phyloP scores from a whole-genome alignment of 805 yeast genomes.

The Tetrapisispora pingtungensis region DNA sequence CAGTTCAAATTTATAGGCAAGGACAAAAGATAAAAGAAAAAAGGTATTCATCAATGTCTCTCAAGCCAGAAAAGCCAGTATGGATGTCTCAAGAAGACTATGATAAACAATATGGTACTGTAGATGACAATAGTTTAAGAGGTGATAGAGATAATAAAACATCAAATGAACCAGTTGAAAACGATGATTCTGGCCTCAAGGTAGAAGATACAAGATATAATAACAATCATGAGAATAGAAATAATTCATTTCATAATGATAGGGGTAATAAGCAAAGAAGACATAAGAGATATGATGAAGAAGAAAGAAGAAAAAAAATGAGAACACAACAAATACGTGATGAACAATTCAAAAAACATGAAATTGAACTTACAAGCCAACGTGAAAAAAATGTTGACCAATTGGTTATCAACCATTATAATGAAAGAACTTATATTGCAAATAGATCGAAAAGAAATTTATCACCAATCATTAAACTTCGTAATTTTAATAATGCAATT shows the following conservation, averaged over 20 bases:
- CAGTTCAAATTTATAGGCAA: too few species aligned
- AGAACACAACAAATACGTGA: slow-evolving; percentile 26
- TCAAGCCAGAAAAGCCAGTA: slow-evolving; percentile 28
- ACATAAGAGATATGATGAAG: slow-evolving; percentile 25
- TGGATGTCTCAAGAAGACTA: slow-evolving; percentile 32
- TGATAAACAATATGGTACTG: slow-evolving; percentile 18
- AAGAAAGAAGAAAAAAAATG: slow-evolving; percentile 26
- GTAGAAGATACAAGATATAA: not conserved
- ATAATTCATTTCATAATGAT: not conserved
- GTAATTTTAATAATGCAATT: slow-evolving; percentile 86
- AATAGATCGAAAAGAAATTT: slow-evolving; percentile 51
- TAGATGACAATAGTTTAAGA: not conserved
- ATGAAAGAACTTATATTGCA: slow-evolving; percentile 66
- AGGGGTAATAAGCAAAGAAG: slow-evolving; percentile 3
- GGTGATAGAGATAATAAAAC: not conserved
- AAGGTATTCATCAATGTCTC: not conserved
- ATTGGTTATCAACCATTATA: slow-evolving; percentile 75
- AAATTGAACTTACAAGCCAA: slow-evolving; percentile 29
- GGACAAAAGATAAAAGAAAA: too few species aligned
- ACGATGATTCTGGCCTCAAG: too few species aligned
- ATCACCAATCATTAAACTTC: slow-evolving; percentile 76
- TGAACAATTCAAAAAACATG: slow-evolving; percentile 28
- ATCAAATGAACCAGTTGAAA: not conserved
- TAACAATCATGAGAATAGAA: not conserved
- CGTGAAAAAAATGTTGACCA: slow-evolving; percentile 42